Evolutionary conservation across 1,139 yeast genomes (phyloP), one percentile per base, ranked within the genome.

Genomic region (Zygosaccharomyces sapae): DNA sequence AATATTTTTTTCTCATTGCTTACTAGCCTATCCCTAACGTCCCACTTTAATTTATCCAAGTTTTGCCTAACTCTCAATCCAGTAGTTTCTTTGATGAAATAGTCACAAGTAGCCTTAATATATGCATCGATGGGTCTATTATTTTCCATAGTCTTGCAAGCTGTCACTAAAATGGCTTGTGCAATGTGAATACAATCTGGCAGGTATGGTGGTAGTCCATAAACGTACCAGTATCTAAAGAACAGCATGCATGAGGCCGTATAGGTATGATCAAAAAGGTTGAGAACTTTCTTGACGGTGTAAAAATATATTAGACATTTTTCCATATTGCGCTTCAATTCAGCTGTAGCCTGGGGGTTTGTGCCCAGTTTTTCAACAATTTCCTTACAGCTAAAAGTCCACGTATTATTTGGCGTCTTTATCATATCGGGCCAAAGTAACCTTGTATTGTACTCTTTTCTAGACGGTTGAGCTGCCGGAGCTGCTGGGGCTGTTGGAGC

Each of bases 31-130:
- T 66, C 69, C 44, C 66, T 60, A 4, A 63, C 57, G 41, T 62
- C 67, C 69, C 69, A 66, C 45, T 64, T 64, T 38, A 65, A 54
- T 49, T 65, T 66, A 45, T 66, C 69, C 42, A 63, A 45, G 43
- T 65, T 63, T 30, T 56, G 59, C 35, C 55, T 51, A 19, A 51
- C 53, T 37, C 57, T 59, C 33, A 51, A 44, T 4, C 54, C 57
- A 3, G 59, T 57, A n/a, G 58, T 43, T 36, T 55, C 59, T 44
- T 58, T 62, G 39, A 56, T 43, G 27, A 62, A 45, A 52, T 58
- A 64, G 19, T 63, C 67, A 30, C 65, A 58, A 1, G 68, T 64
- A 3, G 63, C 61, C 43, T 64, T 63, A 3, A 65, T 63, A 49
- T 63, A 66, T 7, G 62, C 61, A 41, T 64, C 67, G 2, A 61